phyloP scores from a whole-genome alignment of 768 basidiomycete species.

The Lentinula aciculospora region DNA sequence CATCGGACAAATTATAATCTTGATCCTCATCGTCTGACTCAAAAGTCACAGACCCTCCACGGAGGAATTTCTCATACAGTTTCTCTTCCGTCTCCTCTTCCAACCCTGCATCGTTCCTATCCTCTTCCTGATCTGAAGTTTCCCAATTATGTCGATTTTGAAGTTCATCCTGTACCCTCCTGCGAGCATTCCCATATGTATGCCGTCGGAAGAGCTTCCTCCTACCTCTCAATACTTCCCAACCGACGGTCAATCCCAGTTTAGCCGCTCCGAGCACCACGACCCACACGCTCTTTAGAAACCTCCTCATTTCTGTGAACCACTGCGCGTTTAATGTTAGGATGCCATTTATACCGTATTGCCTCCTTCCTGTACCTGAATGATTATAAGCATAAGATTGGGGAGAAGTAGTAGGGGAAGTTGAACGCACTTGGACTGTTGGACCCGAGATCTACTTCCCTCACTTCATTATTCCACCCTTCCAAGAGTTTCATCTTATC shows the following conservation, averaged over 20 bases:
- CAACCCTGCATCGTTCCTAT: conserved; percentile 11
- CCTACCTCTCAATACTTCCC: conserved; percentile 14
- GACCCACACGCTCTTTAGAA: background rate
- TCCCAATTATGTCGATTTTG: conserved; percentile 14
- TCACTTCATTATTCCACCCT: conserved; percentile 39
- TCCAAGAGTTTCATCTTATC: conserved; percentile 30
- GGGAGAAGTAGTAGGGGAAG: background rate
- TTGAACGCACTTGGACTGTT: conserved; percentile 32
- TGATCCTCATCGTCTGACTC: conserved; percentile 28
- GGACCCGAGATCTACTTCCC: conserved; percentile 32
- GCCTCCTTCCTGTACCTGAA: conserved; percentile 13
- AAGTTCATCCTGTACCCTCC: background rate
- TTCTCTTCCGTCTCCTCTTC: conserved; percentile 23
- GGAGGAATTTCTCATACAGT: conserved; percentile 52
- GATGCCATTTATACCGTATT: conserved; percentile 7
- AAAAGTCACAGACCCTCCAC: conserved; percentile 46
- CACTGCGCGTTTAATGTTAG: conserved; percentile 5
- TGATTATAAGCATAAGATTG: background rate
- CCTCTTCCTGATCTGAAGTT: conserved; percentile 15
- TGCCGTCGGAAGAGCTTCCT: background rate
- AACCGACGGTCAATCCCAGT: conserved; percentile 8
- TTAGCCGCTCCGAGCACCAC: background rate
- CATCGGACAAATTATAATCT: conserved; percentile 21
- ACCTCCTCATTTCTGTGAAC: background rate
- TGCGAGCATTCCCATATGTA: background rate